Percentiles rank a stretch among this genome's conserved stretches.
These are phyloP conservation scores for Trypanosoma avium DNA, from an alignment of 208 protist genomes.

Conservation along the genomic window DNA sequence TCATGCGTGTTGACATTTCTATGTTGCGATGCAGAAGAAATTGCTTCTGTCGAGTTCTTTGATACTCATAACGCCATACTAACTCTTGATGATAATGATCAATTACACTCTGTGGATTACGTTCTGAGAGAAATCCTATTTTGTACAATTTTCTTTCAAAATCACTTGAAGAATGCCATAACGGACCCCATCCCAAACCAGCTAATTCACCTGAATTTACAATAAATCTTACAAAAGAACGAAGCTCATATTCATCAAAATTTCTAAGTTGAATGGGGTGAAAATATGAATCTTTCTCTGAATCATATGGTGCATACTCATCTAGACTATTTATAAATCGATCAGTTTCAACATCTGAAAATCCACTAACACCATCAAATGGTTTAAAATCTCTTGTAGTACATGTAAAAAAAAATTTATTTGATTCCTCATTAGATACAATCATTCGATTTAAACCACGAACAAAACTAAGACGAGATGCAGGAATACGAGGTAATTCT, in stretches of 20 bases:
- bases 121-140: slow-evolving; percentile 88
- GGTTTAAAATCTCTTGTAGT: slow-evolving; percentile 90
- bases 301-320: slow-evolving; percentile 88
- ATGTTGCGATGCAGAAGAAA: slow-evolving; percentile 66
- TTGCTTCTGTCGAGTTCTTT: slow-evolving; percentile 89
- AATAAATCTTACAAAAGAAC: slow-evolving; percentile 82
- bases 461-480: slow-evolving; percentile 86
- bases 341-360: slow-evolving; percentile 82
- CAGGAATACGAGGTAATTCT: slow-evolving; percentile 87
- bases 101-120: slow-evolving; percentile 88
- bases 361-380: slow-evolving; percentile 87
- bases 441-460: slow-evolving; percentile 89
- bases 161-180: slow-evolving; percentile 90
- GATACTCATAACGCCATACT: slow-evolving; percentile 90
- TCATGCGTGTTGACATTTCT: not conserved
- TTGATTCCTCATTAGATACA: slow-evolving; percentile 68
- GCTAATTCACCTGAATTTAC: slow-evolving; percentile 90
- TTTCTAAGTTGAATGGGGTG: slow-evolving; percentile 84
- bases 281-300: slow-evolving; percentile 89
- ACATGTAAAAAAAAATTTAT: slow-evolving; percentile 91
- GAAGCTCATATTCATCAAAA: slow-evolving; percentile 91
- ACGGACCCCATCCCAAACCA: slow-evolving; percentile 90
- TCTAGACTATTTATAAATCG: slow-evolving; percentile 76
- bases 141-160: slow-evolving; percentile 94
- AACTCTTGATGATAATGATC: slow-evolving; percentile 93